Base-by-base conservation (phyloP, 2,329 filamentous ascomycete species). In the Cordyceps militaris region DNA sequence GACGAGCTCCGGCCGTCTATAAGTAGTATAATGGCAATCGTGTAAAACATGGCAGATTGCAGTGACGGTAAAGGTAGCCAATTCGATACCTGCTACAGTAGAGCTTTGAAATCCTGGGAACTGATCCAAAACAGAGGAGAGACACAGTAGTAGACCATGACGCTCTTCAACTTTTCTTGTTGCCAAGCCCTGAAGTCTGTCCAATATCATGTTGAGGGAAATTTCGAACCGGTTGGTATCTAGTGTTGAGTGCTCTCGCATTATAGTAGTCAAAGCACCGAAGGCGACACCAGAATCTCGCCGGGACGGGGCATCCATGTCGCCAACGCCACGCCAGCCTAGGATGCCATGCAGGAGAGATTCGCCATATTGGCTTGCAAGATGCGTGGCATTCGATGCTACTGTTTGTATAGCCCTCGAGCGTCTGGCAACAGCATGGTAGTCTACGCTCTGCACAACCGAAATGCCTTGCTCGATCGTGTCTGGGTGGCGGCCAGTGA, bases 401-500 rank as follows among this genome's bases (percentile, higher is more conserved):
- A 97, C 90, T 92, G 83, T 42, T n/a, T 85, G 80, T 65, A 96
- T 86, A 3, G 92, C 93, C 63, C 89, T 82, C 16, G 88, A 87
- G 24, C 93, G 82, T n/a, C 95, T 80, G 3, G 94, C 93, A 21
- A 99, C 91, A 38, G 90, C 84, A 69, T 96, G 91, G 67, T 97
- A 99, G 67, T 99, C 94, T 1, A 97, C 89, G 2, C 83, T 81
- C 67, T 97, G 94, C 0, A 97, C 91, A 2, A 97, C 79, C 43
- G 84, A 73, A 58, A 99, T 97, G 0, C 93, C 94, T 65, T 91
- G 78, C 16, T 81, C 76, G 34, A 97, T 84, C 0, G 83, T 91
- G 65, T 97, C 87, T 0, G 94, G 93, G 71, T 99, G 93, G 10
- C 94, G 85, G 11, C 94, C 94, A 59, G 97, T 88, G 14, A 99